phyloP scores from a whole-genome alignment of 345 rosid species.

The Salix brachista region DNA sequence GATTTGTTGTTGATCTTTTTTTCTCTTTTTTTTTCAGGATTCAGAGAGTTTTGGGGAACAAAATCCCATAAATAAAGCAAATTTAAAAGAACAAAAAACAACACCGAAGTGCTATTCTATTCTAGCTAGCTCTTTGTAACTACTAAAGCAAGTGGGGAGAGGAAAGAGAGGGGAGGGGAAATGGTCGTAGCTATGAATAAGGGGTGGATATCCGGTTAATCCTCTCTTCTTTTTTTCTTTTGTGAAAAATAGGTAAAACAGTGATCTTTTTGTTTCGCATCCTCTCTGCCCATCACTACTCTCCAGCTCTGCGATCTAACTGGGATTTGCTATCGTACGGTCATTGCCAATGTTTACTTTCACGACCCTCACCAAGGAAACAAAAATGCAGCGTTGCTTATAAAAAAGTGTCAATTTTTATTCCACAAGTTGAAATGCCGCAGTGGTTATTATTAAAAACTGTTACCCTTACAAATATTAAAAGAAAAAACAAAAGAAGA shows the following conservation, averaged over 20 bases:
- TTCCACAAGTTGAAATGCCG: background rate
- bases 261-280: background rate
- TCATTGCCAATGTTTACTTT: background rate
- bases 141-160: background rate
- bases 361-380: background rate
- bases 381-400: background rate
- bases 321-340: background rate
- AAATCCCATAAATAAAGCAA: background rate
- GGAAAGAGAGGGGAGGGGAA: constrained; percentile 2
- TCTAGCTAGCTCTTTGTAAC: background rate
- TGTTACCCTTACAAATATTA: background rate
- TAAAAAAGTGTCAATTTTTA: background rate
- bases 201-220: constrained; percentile 22
- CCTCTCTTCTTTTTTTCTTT: background rate
- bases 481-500: background rate
- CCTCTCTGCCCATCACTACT: background rate
- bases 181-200: constrained; percentile 16
- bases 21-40: constrained; percentile 6
- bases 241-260: constrained; percentile 5
- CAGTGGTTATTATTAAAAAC: too few relatives aligned
- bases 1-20: background rate
- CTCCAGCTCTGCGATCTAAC: background rate
- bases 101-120: background rate
- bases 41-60: constrained; percentile 15
- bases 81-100: constrained; percentile 4